A percentile compares a stretch with the other conserved stretches of the same genome.
Conservation (phyloP, 2,329 filamentous ascomycete species). For the Shiraia bambusicola region DNA sequence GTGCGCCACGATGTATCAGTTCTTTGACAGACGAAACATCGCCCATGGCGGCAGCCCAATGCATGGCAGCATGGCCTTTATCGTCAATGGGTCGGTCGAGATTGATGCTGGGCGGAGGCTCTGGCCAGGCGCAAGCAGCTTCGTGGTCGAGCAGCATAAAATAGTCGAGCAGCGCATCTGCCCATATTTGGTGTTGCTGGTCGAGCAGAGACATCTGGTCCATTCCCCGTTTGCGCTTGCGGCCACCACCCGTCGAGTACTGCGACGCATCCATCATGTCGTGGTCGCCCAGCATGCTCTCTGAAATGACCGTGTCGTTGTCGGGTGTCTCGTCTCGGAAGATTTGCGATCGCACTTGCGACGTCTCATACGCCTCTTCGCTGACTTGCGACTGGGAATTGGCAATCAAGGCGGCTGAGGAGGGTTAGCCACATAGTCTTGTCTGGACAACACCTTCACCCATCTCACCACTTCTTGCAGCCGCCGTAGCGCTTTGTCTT, state of each 20-base stretch:
- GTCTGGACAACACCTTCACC: background rate
- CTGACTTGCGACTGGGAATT: constrained; percentile 43
- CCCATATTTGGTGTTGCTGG: constrained; percentile 85
- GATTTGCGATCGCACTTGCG: constrained; percentile 59
- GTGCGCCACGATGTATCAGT: constrained; percentile 77
- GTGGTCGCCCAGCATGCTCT: constrained; percentile 82
- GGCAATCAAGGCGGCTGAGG: constrained; percentile 22
- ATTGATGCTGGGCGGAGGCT: constrained; percentile 82
- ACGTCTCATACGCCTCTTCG: constrained; percentile 66
- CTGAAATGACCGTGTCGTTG: constrained; percentile 78
- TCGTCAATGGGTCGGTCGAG: constrained; percentile 92
- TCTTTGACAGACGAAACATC: constrained; percentile 90
- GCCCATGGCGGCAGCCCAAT: constrained; percentile 98
- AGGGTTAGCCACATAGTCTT: constrained; percentile 7
- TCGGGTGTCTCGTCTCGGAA: constrained; percentile 81
- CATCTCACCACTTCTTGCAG: constrained; percentile 21
- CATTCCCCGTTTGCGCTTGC: constrained; percentile 77
- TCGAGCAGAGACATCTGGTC: constrained; percentile 67
- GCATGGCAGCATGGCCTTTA: constrained; percentile 86
- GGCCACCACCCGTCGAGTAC: constrained; percentile 51
- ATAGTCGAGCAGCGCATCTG: constrained; percentile 92
- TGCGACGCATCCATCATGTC: constrained; percentile 73
- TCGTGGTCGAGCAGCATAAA: constrained; percentile 86
- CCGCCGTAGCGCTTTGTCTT: constrained; percentile 64
- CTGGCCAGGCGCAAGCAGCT: constrained; percentile 67